A percentile compares a stretch with the other conserved stretches of the same genome.
phyloP scores from a whole-genome alignment of 2,329 filamentous ascomycete genomes.

The Stemphylium lycopersici region DNA sequence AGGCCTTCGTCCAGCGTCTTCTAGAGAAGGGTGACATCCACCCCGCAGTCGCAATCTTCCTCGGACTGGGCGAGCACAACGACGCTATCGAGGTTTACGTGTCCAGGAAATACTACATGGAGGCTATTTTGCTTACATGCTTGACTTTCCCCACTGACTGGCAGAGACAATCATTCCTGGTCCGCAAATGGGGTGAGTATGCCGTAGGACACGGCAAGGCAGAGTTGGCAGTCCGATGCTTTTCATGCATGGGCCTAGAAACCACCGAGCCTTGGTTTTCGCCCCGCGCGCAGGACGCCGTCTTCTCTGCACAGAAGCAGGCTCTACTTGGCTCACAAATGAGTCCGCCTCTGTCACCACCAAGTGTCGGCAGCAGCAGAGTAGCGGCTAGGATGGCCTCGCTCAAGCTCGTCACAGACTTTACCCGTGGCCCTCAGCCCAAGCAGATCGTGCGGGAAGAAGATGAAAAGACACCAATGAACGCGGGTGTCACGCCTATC shows the following conservation, averaged over 20 bases:
- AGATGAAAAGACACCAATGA: conserved; percentile 73
- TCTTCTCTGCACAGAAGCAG: conserved; percentile 61
- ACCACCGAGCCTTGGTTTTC: conserved; percentile 87
- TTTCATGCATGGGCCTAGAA: conserved; percentile 87
- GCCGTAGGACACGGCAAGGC: conserved; percentile 86
- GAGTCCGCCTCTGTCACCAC: conserved; percentile 77
- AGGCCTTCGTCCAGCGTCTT: conserved; percentile 87
- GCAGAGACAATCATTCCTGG: conserved; percentile 85
- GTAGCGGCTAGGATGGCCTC: conserved; percentile 79
- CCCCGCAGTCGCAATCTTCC: conserved; percentile 87
- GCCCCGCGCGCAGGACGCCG: conserved; percentile 72
- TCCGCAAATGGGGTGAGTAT: conserved; percentile 94
- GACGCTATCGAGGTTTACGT: conserved; percentile 97
- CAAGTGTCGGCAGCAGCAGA: conserved; percentile 60
- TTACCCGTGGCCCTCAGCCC: conserved; percentile 59
- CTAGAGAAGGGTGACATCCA: conserved; percentile 90
- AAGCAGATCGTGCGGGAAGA: conserved; percentile 71
- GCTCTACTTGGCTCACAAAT: conserved; percentile 60
- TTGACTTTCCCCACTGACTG: conserved; percentile 83
- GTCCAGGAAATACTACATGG: conserved; percentile 88
- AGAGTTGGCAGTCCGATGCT: conserved; percentile 89
- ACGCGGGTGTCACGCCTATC: conserved; percentile 84
- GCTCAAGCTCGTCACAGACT: conserved; percentile 89
- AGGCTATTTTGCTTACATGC: conserved; percentile 87
- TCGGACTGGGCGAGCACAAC: conserved; percentile 89